Conservation (phyloP, 2,329 filamentous ascomycete species). For the Diaporthe sp. region DNA sequence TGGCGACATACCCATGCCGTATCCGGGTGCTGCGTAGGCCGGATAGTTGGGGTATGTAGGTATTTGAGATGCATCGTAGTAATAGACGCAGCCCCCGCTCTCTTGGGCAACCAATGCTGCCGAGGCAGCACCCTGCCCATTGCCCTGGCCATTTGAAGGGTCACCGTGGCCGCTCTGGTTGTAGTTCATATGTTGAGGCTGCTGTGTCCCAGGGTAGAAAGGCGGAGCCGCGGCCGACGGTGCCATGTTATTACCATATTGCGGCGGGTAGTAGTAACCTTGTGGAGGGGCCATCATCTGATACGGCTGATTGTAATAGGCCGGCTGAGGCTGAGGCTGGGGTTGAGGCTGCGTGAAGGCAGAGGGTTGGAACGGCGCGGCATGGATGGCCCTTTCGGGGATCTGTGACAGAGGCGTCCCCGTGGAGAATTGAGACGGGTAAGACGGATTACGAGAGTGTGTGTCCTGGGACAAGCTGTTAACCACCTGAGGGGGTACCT, state of each 20-base stretch:
- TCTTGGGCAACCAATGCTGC: slow-evolving; percentile 81
- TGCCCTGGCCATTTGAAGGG: slow-evolving; percentile 50
- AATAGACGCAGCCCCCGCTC: slow-evolving; percentile 96
- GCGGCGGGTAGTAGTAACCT: slow-evolving; percentile 78
- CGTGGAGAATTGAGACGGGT: slow-evolving; percentile 77
- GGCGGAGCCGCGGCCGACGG: slow-evolving; percentile 60
- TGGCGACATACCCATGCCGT: slow-evolving; percentile 74
- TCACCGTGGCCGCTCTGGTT: slow-evolving; percentile 60
- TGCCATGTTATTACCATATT: slow-evolving; percentile 60
- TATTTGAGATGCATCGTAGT: slow-evolving; percentile 85
- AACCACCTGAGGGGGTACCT: slow-evolving; percentile 83
- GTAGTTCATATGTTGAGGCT: slow-evolving; percentile 57
- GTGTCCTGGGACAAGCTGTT: slow-evolving; percentile 70
- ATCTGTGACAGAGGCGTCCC: slow-evolving; percentile 92
- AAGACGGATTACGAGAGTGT: slow-evolving; percentile 78
- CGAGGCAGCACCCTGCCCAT: slow-evolving; percentile 68
- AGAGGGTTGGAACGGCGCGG: slow-evolving; percentile 88
- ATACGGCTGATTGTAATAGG: slow-evolving; percentile 71
- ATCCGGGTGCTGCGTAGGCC: slow-evolving; percentile 58
- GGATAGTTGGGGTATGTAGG: slow-evolving; percentile 66
- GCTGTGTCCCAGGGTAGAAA: slow-evolving; percentile 70
- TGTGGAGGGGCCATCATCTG: slow-evolving; percentile 71
- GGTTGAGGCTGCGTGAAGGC: slow-evolving; percentile 75
- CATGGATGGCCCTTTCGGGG: slow-evolving; percentile 91
- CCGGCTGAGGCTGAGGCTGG: slow-evolving; percentile 73